Base-by-base conservation (phyloP, 345 rosid genomes). In the Capsella bursapastoris region DNA sequence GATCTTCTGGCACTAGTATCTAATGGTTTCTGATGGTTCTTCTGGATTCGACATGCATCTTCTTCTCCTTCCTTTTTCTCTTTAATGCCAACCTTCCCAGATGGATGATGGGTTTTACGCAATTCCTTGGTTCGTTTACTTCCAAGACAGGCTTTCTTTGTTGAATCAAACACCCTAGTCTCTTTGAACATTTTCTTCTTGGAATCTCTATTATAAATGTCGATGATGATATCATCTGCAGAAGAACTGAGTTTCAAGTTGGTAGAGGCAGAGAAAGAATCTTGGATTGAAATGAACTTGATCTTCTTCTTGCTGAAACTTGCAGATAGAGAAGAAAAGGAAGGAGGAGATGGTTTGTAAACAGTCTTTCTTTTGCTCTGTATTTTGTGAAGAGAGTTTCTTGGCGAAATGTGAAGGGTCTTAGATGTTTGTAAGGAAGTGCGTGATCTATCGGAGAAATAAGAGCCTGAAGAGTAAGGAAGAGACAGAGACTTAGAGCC, bases 271-370 rank as follows among this genome's bases (percentile, higher is more conserved):
- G 85, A 38, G 64, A 27, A 68, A 51, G 80, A 84, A 13, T 74
- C 79, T 16, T 79, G 68, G 13, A 11, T 44, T 28, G 0, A 50
- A 51, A 27, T 12, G 34, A 2, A 43, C 13, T 44, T 57, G 44
- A 57, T 71, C 48, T 70, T 70, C 25, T n/a, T 71, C 4, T 68
- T 70, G 64, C 49, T 52, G 12, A 29, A 71, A 18, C 15, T 63
- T 65, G 76, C 2, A 40, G 38, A 25, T 14, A 47, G 64, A 38
- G 29, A 49, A 43, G 69, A 66, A 82, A 49, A 12, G 57, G 72
- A 32, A 67, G 80, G 66, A 41, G 58, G 60, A 51, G 78, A 83
- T 49, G 90, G 85, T 80, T 67, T 76, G 74, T 85, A 84, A 74
- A 75, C 64, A 63, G 86, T 80, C 82, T 70, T 89, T 52, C 85